Base-by-base conservation (phyloP, 371 early-diverging fungal genomes). In the Rhizopus microsporus region DNA sequence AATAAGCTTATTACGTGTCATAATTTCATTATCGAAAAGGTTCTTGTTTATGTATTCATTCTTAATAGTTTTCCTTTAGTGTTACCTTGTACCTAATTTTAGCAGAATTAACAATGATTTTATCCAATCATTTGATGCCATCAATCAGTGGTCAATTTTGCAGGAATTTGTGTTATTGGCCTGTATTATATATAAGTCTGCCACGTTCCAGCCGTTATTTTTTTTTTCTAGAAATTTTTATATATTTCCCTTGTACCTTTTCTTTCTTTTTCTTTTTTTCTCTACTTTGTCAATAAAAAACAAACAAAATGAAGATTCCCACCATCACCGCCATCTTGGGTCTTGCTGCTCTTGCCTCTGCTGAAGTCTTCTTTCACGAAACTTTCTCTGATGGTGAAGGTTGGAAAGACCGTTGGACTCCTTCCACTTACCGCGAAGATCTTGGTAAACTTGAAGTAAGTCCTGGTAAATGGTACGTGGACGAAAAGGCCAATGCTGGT, bases 281-380 rank as follows among this genome's bases (percentile, higher is more conserved):
- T 17, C 10, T 33, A 44, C 13, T 45, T 29, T 23, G 23, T 23
- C 23, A 23, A 23, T 23, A 23, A 23, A 5, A 7, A 37, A 2
- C 7, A 37, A 37, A 37, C 13, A 30, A 53, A 53, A 83, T 84
- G 86, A 84, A 82, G 76, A 59, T 81, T 53, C 74, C 74, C 54
- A 78, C 83, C 34, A 66, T 84, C 60, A 74, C 82, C 61, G 77
- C 79, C 64, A 64, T 86, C 33, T 68, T 90, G 47, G 87, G 87
- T 55, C 76, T 88, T 59, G 74, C 86, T 56, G 72, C 88, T 40
- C 71, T 89, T 34, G 84, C 82, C 52, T 80, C 89, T 55, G 86
- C 86, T 60, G 75, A 90, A 68, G 86, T 91, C 56, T 94, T 88
- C 83, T 85, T 92, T 58, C 84, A 93, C 74, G 95, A 96, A 75